These are phyloP conservation scores for Termitomyces sp. DNA, from an alignment of 768 basidiomycete species.

Conservation along the genomic window DNA sequence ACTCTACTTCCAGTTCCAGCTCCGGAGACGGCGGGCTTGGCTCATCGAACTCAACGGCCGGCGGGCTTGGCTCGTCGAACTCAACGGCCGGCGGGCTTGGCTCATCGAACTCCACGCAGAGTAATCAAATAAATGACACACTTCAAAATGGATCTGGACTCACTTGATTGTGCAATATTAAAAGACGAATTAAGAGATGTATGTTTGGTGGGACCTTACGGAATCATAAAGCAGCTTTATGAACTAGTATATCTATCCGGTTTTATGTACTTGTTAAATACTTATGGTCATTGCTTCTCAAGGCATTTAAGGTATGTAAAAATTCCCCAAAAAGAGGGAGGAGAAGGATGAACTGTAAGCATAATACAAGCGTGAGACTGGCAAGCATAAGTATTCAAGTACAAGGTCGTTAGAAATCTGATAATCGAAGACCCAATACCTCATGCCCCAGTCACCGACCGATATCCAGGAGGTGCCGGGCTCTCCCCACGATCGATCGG, in stretches of 20 bases:
- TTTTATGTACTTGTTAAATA: neutral
- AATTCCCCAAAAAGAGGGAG: neutral
- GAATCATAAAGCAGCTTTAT: neutral
- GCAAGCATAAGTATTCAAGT: neutral
- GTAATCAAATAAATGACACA: too few species aligned
- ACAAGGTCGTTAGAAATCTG: neutral
- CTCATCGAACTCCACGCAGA: too few species aligned
- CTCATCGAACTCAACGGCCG: too few species aligned
- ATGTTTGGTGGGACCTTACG: neutral
- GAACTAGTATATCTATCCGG: neutral
- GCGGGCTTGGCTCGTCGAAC: too few species aligned
- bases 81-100: too few species aligned
- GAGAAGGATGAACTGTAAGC: neutral
- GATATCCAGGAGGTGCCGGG: slow-evolving; percentile 15
- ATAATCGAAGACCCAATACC: neutral
- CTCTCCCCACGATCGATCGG: slow-evolving; percentile 3
- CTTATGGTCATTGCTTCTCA: neutral
- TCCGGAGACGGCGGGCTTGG: too few species aligned
- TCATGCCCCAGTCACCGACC: neutral
- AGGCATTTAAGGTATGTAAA: neutral
- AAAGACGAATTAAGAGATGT: neutral
- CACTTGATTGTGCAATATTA: neutral
- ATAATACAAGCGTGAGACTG: neutral
- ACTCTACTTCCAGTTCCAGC: too few species aligned
- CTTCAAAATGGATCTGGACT: too few species aligned